phyloP scores from a whole-genome alignment of 1,284 basidiomycete genomes.

The Leccinum olivaceoglutinosum region DNA sequence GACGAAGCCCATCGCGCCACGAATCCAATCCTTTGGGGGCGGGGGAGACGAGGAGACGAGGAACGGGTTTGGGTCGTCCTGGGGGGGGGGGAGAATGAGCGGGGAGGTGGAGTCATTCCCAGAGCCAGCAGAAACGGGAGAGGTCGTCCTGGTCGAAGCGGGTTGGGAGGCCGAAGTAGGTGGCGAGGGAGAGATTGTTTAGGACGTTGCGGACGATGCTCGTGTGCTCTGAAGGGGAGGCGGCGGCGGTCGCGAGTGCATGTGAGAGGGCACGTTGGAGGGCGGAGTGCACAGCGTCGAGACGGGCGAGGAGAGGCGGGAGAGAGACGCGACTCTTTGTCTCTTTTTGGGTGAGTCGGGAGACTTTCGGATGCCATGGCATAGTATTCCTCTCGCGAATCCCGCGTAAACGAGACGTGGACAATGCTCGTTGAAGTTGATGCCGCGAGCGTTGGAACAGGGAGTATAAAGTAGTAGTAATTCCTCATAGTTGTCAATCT shows the following conservation, averaged over 20 bases:
- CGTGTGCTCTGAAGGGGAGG: conserved; percentile 70
- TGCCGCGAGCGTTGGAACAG: too few species aligned
- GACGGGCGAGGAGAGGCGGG: conserved; percentile 54
- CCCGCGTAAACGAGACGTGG: too few species aligned
- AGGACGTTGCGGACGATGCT: conserved; percentile 73
- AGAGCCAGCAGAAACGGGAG: conserved; percentile 75
- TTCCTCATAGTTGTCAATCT: too few species aligned
- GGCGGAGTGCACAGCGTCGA: conserved; percentile 57
- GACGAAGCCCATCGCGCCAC: conserved; percentile 72
- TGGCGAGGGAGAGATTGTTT: conserved; percentile 63
- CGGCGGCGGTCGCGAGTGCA: conserved; percentile 72
- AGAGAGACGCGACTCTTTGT: conserved; percentile 30
- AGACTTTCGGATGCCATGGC: too few species aligned
- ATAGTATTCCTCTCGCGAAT: too few species aligned
- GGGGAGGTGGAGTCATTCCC: conserved; percentile 65
- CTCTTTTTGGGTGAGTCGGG: conserved; percentile 22
- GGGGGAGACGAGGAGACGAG: conserved; percentile 38
- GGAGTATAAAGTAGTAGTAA: too few species aligned
- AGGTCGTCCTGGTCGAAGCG: conserved; percentile 64
- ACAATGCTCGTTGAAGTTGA: too few species aligned
- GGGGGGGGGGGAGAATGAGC: conserved; percentile 5
- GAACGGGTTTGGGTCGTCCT: conserved; percentile 70
- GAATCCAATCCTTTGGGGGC: conserved; percentile 60
- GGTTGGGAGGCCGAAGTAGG: conserved; percentile 61
- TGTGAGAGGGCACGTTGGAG: conserved; percentile 77